These are phyloP conservation scores for Betula pendula DNA, from an alignment of 306 rosid genomes.

Conservation along the genomic window DNA sequence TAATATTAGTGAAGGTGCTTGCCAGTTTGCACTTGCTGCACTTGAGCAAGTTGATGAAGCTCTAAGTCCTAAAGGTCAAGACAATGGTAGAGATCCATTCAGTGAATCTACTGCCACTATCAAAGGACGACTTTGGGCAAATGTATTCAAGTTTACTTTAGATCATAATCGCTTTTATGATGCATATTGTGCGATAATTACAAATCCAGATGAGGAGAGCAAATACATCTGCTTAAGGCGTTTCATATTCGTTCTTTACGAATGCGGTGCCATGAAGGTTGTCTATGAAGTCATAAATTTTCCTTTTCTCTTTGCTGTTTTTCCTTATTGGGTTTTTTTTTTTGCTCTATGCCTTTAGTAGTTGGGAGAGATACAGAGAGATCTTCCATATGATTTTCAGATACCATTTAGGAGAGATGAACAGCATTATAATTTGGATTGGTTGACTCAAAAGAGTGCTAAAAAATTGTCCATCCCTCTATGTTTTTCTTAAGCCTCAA, in stretches of 20 bases:
- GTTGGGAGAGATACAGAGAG: neutral
- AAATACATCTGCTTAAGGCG: conserved; percentile 89
- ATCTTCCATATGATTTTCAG: neutral
- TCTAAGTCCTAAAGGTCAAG: conserved; percentile 37
- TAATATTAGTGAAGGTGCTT: conserved; percentile 82
- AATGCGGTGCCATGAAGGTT: conserved; percentile 81
- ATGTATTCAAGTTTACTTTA: conserved; percentile 83
- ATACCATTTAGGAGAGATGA: neutral
- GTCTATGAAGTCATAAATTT: conserved; percentile 17
- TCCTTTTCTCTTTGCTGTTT: conserved; percentile 10
- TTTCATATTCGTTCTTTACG: conserved; percentile 82
- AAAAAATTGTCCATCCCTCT: neutral
- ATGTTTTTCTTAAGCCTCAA: neutral
- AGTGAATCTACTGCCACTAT: conserved; percentile 63
- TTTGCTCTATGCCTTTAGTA: neutral
- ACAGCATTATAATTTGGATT: neutral
- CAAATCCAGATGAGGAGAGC: conserved; percentile 98
- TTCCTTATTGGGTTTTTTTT: conserved; percentile 2
- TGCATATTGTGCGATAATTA: conserved; percentile 92
- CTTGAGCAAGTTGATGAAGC: conserved; percentile 97
- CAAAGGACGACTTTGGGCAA: conserved; percentile 93
- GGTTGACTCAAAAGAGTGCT: neutral
- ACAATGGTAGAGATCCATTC: conserved; percentile 31
- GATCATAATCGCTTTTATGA: conserved; percentile 77
- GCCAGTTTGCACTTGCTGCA: conserved; percentile 96